Evolutionary conservation across 352 stramenopile species (phyloP), one percentile per base, ranked within the genome.

Genomic region (Pythium oligandrum): DNA sequence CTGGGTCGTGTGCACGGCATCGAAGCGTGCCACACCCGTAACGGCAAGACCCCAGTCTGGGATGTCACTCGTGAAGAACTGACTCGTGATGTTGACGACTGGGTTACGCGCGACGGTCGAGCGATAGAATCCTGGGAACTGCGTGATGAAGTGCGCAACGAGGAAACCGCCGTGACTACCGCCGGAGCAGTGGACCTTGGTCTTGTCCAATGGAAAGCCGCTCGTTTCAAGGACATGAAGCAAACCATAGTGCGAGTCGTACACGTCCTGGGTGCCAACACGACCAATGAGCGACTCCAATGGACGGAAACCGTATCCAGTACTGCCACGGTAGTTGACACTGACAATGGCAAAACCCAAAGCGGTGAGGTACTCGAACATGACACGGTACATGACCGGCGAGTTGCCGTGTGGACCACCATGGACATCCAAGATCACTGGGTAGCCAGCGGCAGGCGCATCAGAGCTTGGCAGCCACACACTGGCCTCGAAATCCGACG

Each of bases 251-350:
- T 98, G 81, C 44, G 91, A 93, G 68, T 99, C 96, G 49, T 87
- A 79, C 39, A 98, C 89, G 73, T 99, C 96, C 39, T 96, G 77
- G 6, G 73, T 88, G 4, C 96, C 95, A 10, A 97, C 88, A 26
- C 82, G 86, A 5, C 92, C 91, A 7, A 96, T 64, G 30, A 98
- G 71, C 36, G 84, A 96, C 55, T 98, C 81, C 10, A 98, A 59
- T 39, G 87, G 55, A n/a, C 75, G 64, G 37, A 92, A 75, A 4
- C 96, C 96, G 65, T 97, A 98, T 30, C 95, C 96, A 17, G 79
- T 97, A 12, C 86, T 97, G n/a, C 96, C 96, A 44, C 95, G 79
- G 68, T 97, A 99, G 74, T 99, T 99, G 11, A 98, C 90, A 2
- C 72, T 84, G 36, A 98, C 68, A 51, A 98, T 75, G 4, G 88